These are phyloP conservation scores for Hyphodiscus sp. DNA, from an alignment of 2,329 filamentous ascomycete genomes.

Conservation along the genomic window DNA sequence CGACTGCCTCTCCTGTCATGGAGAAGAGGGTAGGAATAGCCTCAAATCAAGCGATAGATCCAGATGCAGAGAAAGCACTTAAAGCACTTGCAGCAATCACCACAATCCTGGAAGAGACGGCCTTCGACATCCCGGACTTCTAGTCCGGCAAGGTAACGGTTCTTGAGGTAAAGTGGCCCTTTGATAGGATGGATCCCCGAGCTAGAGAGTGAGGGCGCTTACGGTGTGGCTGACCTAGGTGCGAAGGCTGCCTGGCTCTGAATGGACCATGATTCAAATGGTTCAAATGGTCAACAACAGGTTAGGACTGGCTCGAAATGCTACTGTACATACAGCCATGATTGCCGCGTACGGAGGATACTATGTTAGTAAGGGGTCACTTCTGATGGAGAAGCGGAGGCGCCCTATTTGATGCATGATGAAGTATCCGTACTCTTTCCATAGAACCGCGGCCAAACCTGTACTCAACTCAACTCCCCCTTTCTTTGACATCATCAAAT, in stretches of 20 bases:
- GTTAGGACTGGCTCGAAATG: neutral
- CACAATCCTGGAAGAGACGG: neutral
- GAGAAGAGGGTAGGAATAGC: neutral
- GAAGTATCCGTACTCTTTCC: neutral
- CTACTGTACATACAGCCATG: neutral
- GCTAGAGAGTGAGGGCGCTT: conserved; percentile 17
- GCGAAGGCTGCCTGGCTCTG: conserved; percentile 1
- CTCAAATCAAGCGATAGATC: neutral
- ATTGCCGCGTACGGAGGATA: neutral
- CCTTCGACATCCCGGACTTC: neutral
- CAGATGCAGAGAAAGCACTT: no score
- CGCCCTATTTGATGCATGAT: conserved; percentile 9
- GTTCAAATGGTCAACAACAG: conserved; percentile 13
- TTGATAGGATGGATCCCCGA: conserved; percentile 18
- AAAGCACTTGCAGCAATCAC: conserved; percentile 4
- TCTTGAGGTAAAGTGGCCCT: conserved; percentile 4
- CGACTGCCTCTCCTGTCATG: neutral
- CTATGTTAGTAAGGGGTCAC: no score
- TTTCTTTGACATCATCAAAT: neutral
- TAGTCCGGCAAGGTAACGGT: neutral
- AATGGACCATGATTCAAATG: conserved; percentile 8
- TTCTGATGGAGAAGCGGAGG: neutral
- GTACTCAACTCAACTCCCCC: neutral
- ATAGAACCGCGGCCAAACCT: neutral
- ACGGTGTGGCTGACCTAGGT: conserved; percentile 14